Conservation (phyloP, 1,139 yeast genomes). For the Kodamaea arcana region DNA sequence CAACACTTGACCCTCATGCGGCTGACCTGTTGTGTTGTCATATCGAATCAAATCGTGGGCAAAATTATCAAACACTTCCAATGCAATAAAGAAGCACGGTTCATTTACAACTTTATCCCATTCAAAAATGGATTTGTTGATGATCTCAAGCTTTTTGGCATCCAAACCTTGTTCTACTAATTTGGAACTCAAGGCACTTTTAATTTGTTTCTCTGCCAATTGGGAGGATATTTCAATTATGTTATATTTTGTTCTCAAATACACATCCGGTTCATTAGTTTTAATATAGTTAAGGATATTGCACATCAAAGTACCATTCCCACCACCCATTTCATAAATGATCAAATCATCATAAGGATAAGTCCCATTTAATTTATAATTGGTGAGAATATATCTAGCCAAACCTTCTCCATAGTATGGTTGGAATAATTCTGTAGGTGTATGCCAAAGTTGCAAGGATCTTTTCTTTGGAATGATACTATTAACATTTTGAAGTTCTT, state of each 20-base stretch:
- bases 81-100: constrained; percentile 75
- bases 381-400: constrained; percentile 69
- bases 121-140: constrained; percentile 71
- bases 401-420: constrained; percentile 84
- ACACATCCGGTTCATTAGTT: constrained; percentile 65
- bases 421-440: constrained; percentile 81
- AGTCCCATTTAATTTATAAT: constrained; percentile 57
- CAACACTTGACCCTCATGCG: constrained; percentile 75
- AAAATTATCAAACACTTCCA: constrained; percentile 83
- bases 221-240: constrained; percentile 74
- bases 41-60: constrained; percentile 80
- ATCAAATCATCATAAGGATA: constrained; percentile 63
- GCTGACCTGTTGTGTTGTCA: constrained; percentile 63
- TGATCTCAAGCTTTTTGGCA: constrained; percentile 52
- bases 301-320: constrained; percentile 82
- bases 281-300: constrained; percentile 69
- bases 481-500: constrained; percentile 8
- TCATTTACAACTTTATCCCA: constrained; percentile 64
- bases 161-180: constrained; percentile 38
- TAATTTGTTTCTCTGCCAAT: constrained; percentile 60
- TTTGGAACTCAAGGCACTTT: constrained; percentile 33
- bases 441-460: constrained; percentile 78
- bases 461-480: constrained; percentile 19
- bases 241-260: constrained; percentile 61
- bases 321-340: constrained; percentile 88